phyloP scores from a whole-genome alignment of 257 asterid genomes.

The Orobanche coerulescens region DNA sequence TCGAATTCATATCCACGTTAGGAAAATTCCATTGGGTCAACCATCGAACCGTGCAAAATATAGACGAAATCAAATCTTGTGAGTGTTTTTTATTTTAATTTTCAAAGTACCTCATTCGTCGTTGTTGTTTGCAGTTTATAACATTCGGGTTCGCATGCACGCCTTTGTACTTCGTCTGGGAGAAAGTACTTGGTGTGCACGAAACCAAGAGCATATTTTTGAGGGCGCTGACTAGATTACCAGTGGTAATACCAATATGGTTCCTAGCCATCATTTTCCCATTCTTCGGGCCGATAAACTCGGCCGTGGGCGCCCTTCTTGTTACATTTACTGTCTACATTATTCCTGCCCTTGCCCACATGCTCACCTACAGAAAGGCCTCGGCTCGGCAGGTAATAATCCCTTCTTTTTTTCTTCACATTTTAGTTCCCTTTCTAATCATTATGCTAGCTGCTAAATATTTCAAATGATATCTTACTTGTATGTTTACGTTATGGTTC shows the following conservation, averaged over 20 bases:
- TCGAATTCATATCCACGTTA: too few relatives aligned
- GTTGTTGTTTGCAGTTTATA: constrained; percentile 27
- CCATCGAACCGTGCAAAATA: too few relatives aligned
- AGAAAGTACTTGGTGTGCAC: constrained; percentile 33
- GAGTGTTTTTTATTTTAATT: too few relatives aligned
- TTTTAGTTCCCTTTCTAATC: not conserved
- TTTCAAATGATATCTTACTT: not conserved
- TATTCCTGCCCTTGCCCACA: constrained; percentile 40
- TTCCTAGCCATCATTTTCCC: constrained; percentile 32
- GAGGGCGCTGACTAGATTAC: constrained; percentile 32
- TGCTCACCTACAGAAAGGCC: constrained; percentile 34
- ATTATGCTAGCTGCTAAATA: not conserved
- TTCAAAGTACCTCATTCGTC: too few relatives aligned
- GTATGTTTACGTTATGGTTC: too few relatives aligned
- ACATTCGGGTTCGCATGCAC: constrained; percentile 40
- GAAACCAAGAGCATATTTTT: constrained; percentile 29
- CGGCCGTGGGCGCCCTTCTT: constrained; percentile 37
- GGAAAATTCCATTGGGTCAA: too few relatives aligned
- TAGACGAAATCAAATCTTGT: too few relatives aligned
- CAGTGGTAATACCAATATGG: constrained; percentile 31
- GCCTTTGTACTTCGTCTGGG: constrained; percentile 34
- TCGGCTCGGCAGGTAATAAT: constrained; percentile 31
- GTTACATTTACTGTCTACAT: constrained; percentile 39
- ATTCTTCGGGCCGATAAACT: constrained; percentile 41
- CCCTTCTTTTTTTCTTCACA: not conserved